A percentile compares a stretch with the other conserved stretches of the same genome.
Evolutionary conservation across 257 asterid species (phyloP).

Genomic region (Cynanchum wilfordii): DNA sequence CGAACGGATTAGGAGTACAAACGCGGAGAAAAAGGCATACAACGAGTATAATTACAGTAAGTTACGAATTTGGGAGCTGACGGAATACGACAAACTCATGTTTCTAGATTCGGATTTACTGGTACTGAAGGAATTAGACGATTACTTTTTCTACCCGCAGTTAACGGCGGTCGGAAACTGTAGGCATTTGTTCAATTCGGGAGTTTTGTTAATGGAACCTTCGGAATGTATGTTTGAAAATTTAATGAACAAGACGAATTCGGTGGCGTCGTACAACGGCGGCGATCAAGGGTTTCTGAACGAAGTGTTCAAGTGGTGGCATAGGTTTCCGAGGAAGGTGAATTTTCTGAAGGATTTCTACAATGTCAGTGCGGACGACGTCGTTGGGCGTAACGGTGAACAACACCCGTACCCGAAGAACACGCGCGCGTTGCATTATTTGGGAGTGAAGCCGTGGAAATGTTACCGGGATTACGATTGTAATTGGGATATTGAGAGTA

Average conservation of each 20-base stretch:
- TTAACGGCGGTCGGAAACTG: conserved; percentile 42
- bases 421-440: conserved; percentile 43
- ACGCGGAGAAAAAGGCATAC: conserved; percentile 36
- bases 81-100: conserved; percentile 50
- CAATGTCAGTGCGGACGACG: not conserved
- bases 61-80: conserved; percentile 66
- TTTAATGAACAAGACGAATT: conserved; percentile 42
- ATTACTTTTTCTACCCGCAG: conserved; percentile 47
- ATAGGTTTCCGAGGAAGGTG: conserved; percentile 41
- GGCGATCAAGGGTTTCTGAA: conserved; percentile 82
- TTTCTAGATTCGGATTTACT: conserved; percentile 74
- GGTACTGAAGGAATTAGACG: conserved; percentile 41
- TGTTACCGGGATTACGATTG: conserved; percentile 71
- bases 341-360: conserved; percentile 45
- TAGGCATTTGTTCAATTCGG: conserved; percentile 59
- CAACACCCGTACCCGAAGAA: conserved; percentile 16
- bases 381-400: not conserved
- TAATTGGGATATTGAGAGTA: conserved; percentile 48
- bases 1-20: conserved; percentile 49
- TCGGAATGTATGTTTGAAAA: conserved; percentile 46
- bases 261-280: conserved; percentile 55
- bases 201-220: conserved; percentile 69
- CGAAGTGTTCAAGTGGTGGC: conserved; percentile 82
- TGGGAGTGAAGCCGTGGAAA: conserved; percentile 80
- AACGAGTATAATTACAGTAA: conserved; percentile 87